Evolutionary conservation across 768 basidiomycete genomes (phyloP), one percentile per base, ranked within the genome.

Genomic region (Kwoniella europaea): DNA sequence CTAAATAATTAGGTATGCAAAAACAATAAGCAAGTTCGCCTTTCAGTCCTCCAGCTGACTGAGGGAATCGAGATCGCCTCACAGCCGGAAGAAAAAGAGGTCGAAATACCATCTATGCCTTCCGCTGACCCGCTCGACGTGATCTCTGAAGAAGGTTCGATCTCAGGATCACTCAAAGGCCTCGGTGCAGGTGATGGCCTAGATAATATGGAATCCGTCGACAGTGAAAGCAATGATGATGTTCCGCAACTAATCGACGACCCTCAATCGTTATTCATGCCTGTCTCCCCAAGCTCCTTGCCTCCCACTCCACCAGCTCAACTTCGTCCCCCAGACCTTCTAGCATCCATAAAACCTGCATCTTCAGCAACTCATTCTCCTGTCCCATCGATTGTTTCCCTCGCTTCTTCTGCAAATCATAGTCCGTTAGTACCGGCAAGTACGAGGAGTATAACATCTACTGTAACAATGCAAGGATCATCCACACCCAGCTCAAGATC

Each of bases 1-100:
- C 29, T 46, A 29, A n/a, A 42, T 10, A 24, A 29, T 3, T 22
- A 80, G 79, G 71, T 76, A 15, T 80, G 79, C 61, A 56, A 63
- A 13, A 75, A 75, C 50, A 65, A 60, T 3, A 65, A 60, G 12
- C 63, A 68, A 22, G 79, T 80, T n/a, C 22, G 57, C 1, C 60
- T 68, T 2, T 41, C 55, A 5, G 72, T 69, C 13, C 18, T 57
- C 22, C 61, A 58, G 42, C 41, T 70, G 4, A 60, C 69, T 5
- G 74, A 67, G 27, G 62, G 54, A 4, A 53, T 70, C 9, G 65
- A 59, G 16, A 56, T 68, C 10, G 65, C 71, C 16, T 72, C 71
- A 3, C 67, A 74, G 64, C 57, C 64, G 22, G 63, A 65, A 13
- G 55, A 53, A 50, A 35, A 43, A 55, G 50, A 50, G 3, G 52